phyloP scores from a whole-genome alignment of 2,329 filamentous ascomycete species.

The Aureobasidium leucospermi region DNA sequence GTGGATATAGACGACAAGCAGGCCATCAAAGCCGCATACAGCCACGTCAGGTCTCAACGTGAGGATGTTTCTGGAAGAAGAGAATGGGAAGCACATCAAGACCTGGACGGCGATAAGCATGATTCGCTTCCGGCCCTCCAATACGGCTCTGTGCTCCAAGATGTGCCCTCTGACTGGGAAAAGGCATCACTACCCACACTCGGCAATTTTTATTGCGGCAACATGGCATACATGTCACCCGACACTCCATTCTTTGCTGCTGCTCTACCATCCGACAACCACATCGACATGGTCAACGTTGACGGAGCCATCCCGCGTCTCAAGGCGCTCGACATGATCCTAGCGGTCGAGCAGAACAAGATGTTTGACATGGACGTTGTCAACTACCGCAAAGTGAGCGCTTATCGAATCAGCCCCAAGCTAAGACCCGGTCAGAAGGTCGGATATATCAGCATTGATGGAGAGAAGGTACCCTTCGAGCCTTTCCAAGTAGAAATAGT shows the following conservation, averaged over 20 bases:
- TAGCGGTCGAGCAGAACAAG: slow-evolving; percentile 62
- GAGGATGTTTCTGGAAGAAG: slow-evolving; percentile 20
- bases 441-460: slow-evolving; percentile 91
- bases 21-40: slow-evolving; percentile 67
- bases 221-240: slow-evolving; percentile 88
- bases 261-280: slow-evolving; percentile 73
- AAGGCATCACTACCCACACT: slow-evolving; percentile 66
- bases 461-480: slow-evolving; percentile 77
- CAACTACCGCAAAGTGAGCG: slow-evolving; percentile 76
- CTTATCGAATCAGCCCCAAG: slow-evolving; percentile 71
- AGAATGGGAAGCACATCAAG: slow-evolving; percentile 20
- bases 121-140: slow-evolving; percentile 58
- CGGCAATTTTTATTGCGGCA: slow-evolving; percentile 90
- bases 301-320: slow-evolving; percentile 64
- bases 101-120: slow-evolving; percentile 18
- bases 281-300: slow-evolving; percentile 76
- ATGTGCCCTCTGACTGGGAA: slow-evolving; percentile 71
- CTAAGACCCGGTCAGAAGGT: slow-evolving; percentile 45
- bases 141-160: slow-evolving; percentile 73
- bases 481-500: slow-evolving; percentile 91
- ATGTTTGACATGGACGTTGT: slow-evolving; percentile 77
- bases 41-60: slow-evolving; percentile 23
- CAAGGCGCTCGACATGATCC: slow-evolving; percentile 61
- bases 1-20: slow-evolving; percentile 71
- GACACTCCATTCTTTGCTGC: slow-evolving; percentile 83